These are phyloP conservation scores for Kwoniella botswanensis DNA, from an alignment of 768 basidiomycete genomes.

Conservation along the genomic window DNA sequence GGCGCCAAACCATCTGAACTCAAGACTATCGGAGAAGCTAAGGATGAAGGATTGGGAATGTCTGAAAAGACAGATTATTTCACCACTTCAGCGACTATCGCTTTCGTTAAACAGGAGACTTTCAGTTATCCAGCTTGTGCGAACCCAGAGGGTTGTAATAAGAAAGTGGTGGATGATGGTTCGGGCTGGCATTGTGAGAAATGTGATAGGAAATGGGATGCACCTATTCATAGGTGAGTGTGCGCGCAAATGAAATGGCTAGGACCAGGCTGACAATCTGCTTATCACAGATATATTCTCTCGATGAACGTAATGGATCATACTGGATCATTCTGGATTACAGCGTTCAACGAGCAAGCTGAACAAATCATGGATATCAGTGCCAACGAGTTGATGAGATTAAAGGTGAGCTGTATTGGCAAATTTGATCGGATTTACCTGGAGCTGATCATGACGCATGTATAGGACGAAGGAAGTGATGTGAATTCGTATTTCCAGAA, in stretches of 20 bases:
- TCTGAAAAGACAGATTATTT: constrained; percentile 81
- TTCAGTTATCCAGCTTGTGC: constrained; percentile 89
- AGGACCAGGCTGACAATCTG: constrained; percentile 62
- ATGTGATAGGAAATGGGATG: constrained; percentile 72
- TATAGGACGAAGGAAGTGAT: constrained; percentile 67
- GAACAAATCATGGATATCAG: constrained; percentile 73
- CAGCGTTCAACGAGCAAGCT: constrained; percentile 93
- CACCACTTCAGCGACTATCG: constrained; percentile 77
- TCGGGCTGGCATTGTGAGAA: constrained; percentile 89
- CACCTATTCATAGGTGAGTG: constrained; percentile 80
- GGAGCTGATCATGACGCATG: background rate
- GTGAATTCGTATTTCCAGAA: constrained; percentile 67
- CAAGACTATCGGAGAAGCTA: constrained; percentile 75
- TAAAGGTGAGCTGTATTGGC: constrained; percentile 64
- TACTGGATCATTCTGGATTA: constrained; percentile 87
- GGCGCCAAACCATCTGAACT: constrained; percentile 68
- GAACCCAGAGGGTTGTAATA: constrained; percentile 72
- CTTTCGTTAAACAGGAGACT: constrained; percentile 77
- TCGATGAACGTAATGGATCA: constrained; percentile 86
- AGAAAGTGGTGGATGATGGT: constrained; percentile 78
- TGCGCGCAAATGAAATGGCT: too few species aligned
- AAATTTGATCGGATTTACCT: background rate
- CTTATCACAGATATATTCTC: constrained; percentile 65
- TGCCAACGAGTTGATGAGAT: constrained; percentile 76
- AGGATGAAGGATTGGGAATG: constrained; percentile 74